phyloP scores from a whole-genome alignment of 306 rosid species.

The Cicer arietinum region DNA sequence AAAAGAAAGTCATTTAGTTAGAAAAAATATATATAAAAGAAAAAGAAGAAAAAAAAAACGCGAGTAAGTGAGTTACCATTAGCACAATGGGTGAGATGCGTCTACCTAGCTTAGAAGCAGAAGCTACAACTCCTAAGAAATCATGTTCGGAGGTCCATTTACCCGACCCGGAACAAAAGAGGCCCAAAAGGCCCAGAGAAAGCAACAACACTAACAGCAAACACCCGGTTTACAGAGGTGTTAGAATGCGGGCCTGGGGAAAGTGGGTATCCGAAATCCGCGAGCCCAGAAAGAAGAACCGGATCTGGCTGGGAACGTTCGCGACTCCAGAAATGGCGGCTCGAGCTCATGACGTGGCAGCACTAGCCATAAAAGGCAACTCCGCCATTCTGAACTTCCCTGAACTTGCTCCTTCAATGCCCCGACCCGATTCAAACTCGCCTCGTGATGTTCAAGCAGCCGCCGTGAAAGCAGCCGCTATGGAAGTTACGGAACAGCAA shows the following conservation, averaged over 20 bases:
- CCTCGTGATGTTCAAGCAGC: slow-evolving; percentile 94
- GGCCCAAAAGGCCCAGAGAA: slow-evolving; percentile 55
- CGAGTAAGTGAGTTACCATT: too few species aligned
- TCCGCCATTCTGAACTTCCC: slow-evolving; percentile 98
- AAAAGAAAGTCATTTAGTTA: neutral
- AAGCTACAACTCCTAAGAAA: neutral
- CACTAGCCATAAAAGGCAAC: slow-evolving; percentile 75
- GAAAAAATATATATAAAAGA: too few species aligned
- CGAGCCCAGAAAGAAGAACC: slow-evolving; percentile 90
- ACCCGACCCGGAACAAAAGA: slow-evolving; percentile 46
- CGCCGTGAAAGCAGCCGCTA: slow-evolving; percentile 85
- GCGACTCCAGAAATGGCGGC: slow-evolving; percentile 97
- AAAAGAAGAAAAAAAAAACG: too few species aligned
- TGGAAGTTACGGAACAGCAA: slow-evolving; percentile 48
- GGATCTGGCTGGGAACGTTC: slow-evolving; percentile 99
- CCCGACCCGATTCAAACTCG: slow-evolving; percentile 79
- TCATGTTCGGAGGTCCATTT: neutral
- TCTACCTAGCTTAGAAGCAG: slow-evolving; percentile 43
- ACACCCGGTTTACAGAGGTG: slow-evolving; percentile 91
- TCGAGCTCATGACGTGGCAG: slow-evolving; percentile 98
- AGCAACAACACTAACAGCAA: slow-evolving; percentile 41
- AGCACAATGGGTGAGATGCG: slow-evolving; percentile 51
- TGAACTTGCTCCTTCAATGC: slow-evolving; percentile 61
- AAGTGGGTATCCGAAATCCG: slow-evolving; percentile 99
- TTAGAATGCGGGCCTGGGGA: slow-evolving; percentile 96